Percentiles rank a stretch among this genome's conserved stretches.
Conservation (phyloP, 176 grass and related monocot genomes). For the Raddia guianensis region DNA sequence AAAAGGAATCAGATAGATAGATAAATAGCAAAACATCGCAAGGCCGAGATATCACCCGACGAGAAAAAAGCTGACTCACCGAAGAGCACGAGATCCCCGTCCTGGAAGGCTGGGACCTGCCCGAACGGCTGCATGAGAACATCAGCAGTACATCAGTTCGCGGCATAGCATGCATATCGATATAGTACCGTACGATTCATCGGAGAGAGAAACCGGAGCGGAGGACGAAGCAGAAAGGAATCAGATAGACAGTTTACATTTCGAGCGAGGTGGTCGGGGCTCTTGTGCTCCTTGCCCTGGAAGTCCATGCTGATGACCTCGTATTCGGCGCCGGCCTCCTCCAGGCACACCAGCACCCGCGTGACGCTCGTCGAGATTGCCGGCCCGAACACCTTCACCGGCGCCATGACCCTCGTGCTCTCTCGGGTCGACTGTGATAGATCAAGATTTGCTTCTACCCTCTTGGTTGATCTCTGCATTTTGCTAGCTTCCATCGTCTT, state of each 20-base stretch:
- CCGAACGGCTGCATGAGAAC: neutral
- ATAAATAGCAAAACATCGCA: no score
- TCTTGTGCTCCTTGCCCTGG: neutral
- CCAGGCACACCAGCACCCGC: constrained; percentile 21
- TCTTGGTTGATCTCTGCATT: no score
- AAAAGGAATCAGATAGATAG: no score
- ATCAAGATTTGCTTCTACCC: neutral
- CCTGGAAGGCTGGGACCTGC: neutral
- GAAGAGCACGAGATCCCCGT: neutral
- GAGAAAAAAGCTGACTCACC: neutral
- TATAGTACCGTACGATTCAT: no score
- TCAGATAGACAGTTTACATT: constrained; percentile 24
- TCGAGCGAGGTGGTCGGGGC: constrained; percentile 46
- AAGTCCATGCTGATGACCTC: constrained; percentile 35
- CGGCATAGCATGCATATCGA: no score
- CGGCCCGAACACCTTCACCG: constrained; percentile 50
- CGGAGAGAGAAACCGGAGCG: neutral
- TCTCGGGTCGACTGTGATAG: neutral
- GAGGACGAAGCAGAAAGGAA: neutral
- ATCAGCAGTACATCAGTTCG: neutral
- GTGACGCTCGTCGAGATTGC: constrained; percentile 23
- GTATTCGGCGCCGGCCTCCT: constrained; percentile 31
- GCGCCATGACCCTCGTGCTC: neutral
- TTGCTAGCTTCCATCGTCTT: no score
- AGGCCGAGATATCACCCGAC: no score